phyloP scores from a whole-genome alignment of 2,329 filamentous ascomycete genomes.

The Epicoccum nigrum region DNA sequence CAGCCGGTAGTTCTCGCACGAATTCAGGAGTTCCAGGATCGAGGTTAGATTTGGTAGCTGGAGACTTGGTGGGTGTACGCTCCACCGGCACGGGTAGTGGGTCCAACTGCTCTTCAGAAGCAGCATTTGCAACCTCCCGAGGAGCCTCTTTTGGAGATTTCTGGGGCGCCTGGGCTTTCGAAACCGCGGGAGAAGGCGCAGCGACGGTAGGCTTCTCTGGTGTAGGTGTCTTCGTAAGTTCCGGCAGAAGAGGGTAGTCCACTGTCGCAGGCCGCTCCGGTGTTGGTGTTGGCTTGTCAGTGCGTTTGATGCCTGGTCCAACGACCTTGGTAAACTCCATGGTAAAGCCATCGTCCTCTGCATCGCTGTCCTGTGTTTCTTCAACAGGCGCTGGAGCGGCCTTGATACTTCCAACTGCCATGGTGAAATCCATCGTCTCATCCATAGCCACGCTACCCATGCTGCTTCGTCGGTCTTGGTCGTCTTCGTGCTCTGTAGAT shows the following conservation, averaged over 20 bases:
- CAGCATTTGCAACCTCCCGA: neutral
- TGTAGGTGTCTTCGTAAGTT: constrained; percentile 7
- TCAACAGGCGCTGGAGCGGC: constrained; percentile 9
- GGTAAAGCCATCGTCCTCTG: constrained; percentile 52
- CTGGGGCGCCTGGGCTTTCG: constrained; percentile 30
- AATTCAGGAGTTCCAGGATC: constrained; percentile 40
- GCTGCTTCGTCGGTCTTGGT: constrained; percentile 31
- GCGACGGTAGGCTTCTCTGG: constrained; percentile 13
- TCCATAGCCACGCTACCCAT: constrained; percentile 38
- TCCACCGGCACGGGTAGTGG: constrained; percentile 1
- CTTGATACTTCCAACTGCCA: constrained; percentile 48
- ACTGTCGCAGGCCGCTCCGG: constrained; percentile 27
- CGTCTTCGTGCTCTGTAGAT: neutral
- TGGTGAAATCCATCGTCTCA: constrained; percentile 50
- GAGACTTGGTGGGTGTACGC: constrained; percentile 35
- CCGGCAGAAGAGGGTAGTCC: constrained; percentile 10
- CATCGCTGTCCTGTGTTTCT: constrained; percentile 19
- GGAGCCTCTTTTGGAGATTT: constrained; percentile 37
- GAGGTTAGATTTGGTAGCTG: constrained; percentile 32
- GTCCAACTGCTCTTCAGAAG: constrained; percentile 22
- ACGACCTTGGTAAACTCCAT: constrained; percentile 60
- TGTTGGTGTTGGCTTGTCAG: constrained; percentile 21
- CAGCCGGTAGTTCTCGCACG: constrained; percentile 33
- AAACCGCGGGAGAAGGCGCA: constrained; percentile 2
- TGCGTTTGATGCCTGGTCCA: constrained; percentile 50